Conservation (phyloP, 2,329 filamentous ascomycete genomes). For the Calonectria pseudoturangicola region DNA sequence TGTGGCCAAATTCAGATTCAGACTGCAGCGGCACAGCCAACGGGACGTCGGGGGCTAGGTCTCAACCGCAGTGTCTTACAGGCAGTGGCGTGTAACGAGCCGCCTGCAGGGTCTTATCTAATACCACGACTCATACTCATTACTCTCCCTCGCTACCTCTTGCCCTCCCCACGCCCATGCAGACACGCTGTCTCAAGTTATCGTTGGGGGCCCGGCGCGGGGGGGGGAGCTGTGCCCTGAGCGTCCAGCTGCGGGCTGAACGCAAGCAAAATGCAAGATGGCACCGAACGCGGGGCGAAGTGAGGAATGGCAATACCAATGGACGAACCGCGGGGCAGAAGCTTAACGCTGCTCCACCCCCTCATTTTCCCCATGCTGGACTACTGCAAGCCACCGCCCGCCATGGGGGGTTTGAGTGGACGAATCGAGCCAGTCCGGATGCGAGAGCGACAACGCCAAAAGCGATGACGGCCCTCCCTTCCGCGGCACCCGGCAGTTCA, state of each 20-base stretch:
- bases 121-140: slow-evolving; percentile 30
- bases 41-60: slow-evolving; percentile 19
- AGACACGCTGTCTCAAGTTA: slow-evolving; percentile 3
- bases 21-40: slow-evolving; percentile 14
- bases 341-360: slow-evolving; percentile 44
- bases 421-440: not conserved
- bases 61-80: slow-evolving; percentile 18
- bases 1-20: slow-evolving; percentile 34
- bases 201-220: slow-evolving; percentile 10
- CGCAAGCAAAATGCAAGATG: slow-evolving; percentile 17
- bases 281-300: slow-evolving; percentile 20
- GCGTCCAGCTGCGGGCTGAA: slow-evolving; percentile 24
- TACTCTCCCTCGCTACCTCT: slow-evolving; percentile 15
- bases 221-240: not conserved
- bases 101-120: slow-evolving; percentile 17
- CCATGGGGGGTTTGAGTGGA: slow-evolving; percentile 41
- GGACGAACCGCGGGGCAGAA: slow-evolving; percentile 37
- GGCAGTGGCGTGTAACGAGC: slow-evolving; percentile 6
- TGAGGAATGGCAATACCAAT: slow-evolving; percentile 19
- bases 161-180: slow-evolving; percentile 33
- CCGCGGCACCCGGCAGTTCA: slow-evolving; percentile 32
- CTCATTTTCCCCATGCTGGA: slow-evolving; percentile 52
- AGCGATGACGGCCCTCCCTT: slow-evolving; percentile 23
- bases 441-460: slow-evolving; percentile 2
- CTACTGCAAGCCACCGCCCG: slow-evolving; percentile 54